A percentile compares a stretch with the other conserved stretches of the same genome.
These are phyloP conservation scores for Yamagishiella unicocca DNA, from an alignment of 139 green algal species.

Conservation along the genomic window DNA sequence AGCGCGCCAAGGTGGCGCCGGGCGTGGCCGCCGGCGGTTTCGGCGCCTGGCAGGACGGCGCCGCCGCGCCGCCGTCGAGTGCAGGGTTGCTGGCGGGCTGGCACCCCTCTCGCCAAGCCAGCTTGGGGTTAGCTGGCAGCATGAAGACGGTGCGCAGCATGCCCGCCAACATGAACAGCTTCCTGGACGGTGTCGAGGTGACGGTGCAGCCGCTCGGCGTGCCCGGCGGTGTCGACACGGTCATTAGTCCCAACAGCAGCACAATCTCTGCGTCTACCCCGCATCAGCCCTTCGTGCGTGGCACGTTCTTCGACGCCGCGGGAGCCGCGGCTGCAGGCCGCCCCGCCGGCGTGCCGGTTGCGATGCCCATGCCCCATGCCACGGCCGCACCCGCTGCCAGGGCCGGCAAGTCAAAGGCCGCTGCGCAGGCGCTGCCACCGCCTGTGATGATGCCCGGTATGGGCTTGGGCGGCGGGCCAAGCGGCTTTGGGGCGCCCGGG, in stretches of 20 bases:
- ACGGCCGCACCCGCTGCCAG: neutral
- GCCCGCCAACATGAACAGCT: conserved; percentile 43
- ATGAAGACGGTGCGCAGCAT: conserved; percentile 43
- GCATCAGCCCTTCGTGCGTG: neutral
- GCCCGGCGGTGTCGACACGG: neutral
- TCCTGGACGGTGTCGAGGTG: conserved; percentile 24
- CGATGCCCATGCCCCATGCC: neutral
- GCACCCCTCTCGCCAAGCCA: neutral
- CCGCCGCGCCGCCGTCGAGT: neutral
- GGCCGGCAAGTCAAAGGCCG: neutral
- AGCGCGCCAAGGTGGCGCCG: conserved; percentile 6
- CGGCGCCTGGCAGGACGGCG: neutral
- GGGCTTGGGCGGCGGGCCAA: neutral
- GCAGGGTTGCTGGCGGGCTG: conserved; percentile 25
- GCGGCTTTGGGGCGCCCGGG: neutral
- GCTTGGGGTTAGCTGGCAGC: neutral
- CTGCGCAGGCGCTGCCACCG: neutral
- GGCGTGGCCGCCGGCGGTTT: neutral
- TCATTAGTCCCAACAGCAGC: neutral
- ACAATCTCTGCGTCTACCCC: neutral
- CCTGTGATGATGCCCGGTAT: neutral
- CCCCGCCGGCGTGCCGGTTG: neutral
- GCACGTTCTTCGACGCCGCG: neutral
- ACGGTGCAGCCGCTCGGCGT: neutral
- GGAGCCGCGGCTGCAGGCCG: neutral